phyloP scores from a whole-genome alignment of 768 basidiomycete species.

The Suillus sp. region DNA sequence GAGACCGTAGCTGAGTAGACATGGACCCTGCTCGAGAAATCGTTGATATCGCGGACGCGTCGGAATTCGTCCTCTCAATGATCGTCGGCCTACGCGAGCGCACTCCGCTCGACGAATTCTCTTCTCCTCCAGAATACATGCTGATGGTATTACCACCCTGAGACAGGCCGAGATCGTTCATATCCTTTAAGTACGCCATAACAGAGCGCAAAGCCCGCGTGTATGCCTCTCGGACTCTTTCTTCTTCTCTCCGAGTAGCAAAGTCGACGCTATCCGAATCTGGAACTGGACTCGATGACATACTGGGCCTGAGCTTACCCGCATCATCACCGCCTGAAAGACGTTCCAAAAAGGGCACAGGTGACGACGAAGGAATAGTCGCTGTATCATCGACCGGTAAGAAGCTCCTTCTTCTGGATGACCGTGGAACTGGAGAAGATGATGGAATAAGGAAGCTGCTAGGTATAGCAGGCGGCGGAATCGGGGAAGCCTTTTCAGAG shows the following conservation, averaged over 20 bases:
- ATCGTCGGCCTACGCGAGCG: conserved; percentile 72
- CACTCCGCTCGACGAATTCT: conserved; percentile 38
- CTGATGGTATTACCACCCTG: conserved; percentile 55
- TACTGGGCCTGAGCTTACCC: conserved; percentile 27
- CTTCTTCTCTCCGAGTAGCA: conserved; percentile 64
- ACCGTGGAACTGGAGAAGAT: conserved; percentile 45
- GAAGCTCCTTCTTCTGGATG: conserved; percentile 84
- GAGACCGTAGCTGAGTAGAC: conserved; percentile 61
- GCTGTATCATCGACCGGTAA: conserved; percentile 75
- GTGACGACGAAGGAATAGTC: conserved; percentile 63
- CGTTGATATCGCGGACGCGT: conserved; percentile 50
- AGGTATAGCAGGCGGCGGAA: conserved; percentile 14
- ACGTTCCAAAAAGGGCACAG: conserved; percentile 60
- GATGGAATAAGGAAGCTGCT: conserved; percentile 42
- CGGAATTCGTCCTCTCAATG: conserved; percentile 44
- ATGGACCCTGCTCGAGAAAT: conserved; percentile 47
- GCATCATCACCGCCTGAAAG: conserved; percentile 43
- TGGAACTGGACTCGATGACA: conserved; percentile 47
- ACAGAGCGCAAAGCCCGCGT: conserved; percentile 84
- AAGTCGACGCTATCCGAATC: conserved; percentile 46
- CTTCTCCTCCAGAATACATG: conserved; percentile 56
- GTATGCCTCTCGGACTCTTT: conserved; percentile 68
- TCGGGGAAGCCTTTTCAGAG: conserved; percentile 11
- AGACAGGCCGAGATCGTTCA: conserved; percentile 85
- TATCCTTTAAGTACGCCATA: conserved; percentile 94